Percentiles rank a stretch among this genome's conserved stretches.
phyloP scores from a whole-genome alignment of 352 stramenopile species.

The Phytophthora kernoviae region DNA sequence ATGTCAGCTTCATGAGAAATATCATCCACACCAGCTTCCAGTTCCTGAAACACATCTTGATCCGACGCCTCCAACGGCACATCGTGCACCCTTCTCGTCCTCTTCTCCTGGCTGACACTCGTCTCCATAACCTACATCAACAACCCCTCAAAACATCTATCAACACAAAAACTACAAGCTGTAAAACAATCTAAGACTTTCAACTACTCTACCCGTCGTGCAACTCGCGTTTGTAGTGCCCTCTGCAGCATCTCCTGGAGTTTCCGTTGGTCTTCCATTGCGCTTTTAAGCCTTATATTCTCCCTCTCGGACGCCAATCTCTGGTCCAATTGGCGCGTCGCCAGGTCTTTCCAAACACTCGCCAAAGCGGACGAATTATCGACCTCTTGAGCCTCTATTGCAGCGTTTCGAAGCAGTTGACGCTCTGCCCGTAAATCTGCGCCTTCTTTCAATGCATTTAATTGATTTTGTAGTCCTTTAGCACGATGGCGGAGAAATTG shows the following conservation, averaged over 20 bases:
- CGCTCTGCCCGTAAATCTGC: constrained; percentile 4
- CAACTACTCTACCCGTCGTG: constrained; percentile 32
- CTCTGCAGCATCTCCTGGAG: constrained; percentile 36
- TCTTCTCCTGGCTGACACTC: constrained; percentile 26
- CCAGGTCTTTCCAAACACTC: constrained; percentile 35
- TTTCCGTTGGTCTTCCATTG: constrained; percentile 37
- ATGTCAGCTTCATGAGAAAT: constrained; percentile 43
- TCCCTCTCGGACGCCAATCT: constrained; percentile 33
- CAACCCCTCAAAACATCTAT: constrained; percentile 1
- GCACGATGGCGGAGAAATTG: constrained; percentile 23
- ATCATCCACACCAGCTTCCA: constrained; percentile 38
- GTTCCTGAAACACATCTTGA: constrained; percentile 36
- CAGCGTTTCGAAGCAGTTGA: constrained; percentile 1
- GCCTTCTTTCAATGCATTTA: constrained; percentile 16
- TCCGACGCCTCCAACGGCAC: constrained; percentile 30
- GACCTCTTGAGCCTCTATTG: neutral
- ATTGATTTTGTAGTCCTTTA: constrained; percentile 23
- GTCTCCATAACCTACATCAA: constrained; percentile 33
- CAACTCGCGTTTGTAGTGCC: constrained; percentile 37
- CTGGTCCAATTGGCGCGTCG: constrained; percentile 39
- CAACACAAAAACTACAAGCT: no score
- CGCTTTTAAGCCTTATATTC: constrained; percentile 31
- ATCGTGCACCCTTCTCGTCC: constrained; percentile 29
- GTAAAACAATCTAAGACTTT: no score
- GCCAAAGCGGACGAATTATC: constrained; percentile 12